Percentiles rank a stretch among this genome's conserved stretches.
Evolutionary conservation across 2,329 filamentous ascomycete species (phyloP).

Genomic region (Harringtonia lauricola): DNA sequence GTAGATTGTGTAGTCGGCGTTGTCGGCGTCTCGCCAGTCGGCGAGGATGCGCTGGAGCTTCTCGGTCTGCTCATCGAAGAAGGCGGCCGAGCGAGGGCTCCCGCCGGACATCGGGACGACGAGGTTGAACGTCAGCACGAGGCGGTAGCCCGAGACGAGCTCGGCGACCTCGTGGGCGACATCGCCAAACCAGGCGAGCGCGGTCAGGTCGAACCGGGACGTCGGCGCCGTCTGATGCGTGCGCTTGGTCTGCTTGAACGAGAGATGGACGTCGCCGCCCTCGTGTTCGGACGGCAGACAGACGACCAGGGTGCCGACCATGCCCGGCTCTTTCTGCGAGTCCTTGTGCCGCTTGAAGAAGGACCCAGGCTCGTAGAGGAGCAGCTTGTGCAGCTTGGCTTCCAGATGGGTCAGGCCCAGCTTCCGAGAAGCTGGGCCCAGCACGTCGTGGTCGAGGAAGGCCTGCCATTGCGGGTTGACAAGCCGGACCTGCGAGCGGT

Average conservation of each 20-base stretch:
- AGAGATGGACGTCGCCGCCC: conserved; percentile 29
- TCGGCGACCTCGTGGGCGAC: conserved; percentile 33
- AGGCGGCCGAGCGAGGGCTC: no score
- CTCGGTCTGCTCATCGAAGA: background rate
- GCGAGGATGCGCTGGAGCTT: background rate
- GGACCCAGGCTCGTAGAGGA: conserved; percentile 33
- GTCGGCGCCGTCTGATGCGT: conserved; percentile 20
- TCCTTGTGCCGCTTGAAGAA: conserved; percentile 34
- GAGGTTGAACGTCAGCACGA: conserved; percentile 38
- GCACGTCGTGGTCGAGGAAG: conserved; percentile 15
- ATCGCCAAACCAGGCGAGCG: conserved; percentile 30
- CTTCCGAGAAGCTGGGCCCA: conserved; percentile 13
- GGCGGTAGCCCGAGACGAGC: conserved; percentile 29
- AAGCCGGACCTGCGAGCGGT: conserved; percentile 23
- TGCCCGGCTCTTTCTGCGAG: conserved; percentile 30
- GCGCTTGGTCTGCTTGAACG: conserved; percentile 19
- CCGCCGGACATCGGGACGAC: no score
- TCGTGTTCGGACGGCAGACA: conserved; percentile 32
- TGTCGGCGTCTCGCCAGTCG: background rate
- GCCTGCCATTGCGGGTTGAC: conserved; percentile 24
- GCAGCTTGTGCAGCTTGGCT: conserved; percentile 27
- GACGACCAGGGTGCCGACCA: conserved; percentile 35
- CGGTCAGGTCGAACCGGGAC: background rate
- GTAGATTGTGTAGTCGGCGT: conserved; percentile 1
- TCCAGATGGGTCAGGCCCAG: conserved; percentile 18